phyloP scores from a whole-genome alignment of 1,139 yeast genomes.

The Debaryomyces psychrophilus region DNA sequence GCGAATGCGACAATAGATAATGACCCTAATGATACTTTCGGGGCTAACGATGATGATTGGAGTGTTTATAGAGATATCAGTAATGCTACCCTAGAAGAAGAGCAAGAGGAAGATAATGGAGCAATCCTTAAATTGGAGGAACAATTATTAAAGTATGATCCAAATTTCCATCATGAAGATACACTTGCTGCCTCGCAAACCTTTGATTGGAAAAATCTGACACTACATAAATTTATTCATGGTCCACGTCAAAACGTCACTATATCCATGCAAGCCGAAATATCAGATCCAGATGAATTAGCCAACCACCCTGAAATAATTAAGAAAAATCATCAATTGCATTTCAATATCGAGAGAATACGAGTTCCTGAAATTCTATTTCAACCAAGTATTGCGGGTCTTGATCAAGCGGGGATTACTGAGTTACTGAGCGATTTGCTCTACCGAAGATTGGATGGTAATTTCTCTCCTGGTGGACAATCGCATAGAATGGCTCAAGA shows the following conservation, averaged over 20 bases:
- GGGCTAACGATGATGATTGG: constrained; percentile 97
- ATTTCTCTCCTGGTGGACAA: constrained; percentile 55
- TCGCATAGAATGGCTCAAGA: constrained; percentile 57
- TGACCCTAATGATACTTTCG: constrained; percentile 93
- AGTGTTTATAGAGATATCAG: constrained; percentile 84
- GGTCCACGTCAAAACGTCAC: constrained; percentile 76
- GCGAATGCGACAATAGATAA: constrained; percentile 72
- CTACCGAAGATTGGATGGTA: constrained; percentile 59
- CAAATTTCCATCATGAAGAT: constrained; percentile 82
- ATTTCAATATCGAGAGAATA: constrained; percentile 85
- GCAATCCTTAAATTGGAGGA: constrained; percentile 67
- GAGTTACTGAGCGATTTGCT: constrained; percentile 77
- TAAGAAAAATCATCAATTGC: constrained; percentile 72
- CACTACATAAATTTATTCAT: constrained; percentile 79
- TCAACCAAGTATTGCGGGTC: constrained; percentile 94
- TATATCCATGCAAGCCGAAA: constrained; percentile 47
- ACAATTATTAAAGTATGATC: constrained; percentile 77
- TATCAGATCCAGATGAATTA: constrained; percentile 46
- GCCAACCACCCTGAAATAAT: constrained; percentile 50
- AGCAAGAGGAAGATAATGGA: constrained; percentile 70
- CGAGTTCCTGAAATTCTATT: constrained; percentile 90
- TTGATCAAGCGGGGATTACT: constrained; percentile 89
- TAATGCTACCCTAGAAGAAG: constrained; percentile 69
- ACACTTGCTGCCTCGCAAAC: constrained; percentile 72
- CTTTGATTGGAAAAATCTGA: constrained; percentile 82